A percentile compares a stretch with the other conserved stretches of the same genome.
Conservation (phyloP, 2,329 filamentous ascomycete species). For the Penicillium sp. region DNA sequence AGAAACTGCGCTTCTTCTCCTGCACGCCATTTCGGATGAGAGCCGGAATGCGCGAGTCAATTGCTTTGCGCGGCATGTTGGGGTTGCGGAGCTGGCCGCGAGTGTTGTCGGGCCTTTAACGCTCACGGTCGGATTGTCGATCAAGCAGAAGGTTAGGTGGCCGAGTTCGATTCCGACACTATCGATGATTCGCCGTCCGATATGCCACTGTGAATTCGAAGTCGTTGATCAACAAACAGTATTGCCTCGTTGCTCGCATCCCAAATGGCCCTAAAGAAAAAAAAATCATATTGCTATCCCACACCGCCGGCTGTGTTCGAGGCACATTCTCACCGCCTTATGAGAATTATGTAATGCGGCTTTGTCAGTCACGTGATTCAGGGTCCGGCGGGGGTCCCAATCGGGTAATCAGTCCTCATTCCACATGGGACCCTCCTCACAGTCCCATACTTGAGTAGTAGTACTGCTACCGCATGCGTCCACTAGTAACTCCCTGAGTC, state of each 20-base stretch:
- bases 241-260: constrained; percentile 6
- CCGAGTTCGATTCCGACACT: neutral
- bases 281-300: constrained; percentile 35
- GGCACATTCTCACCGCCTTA: constrained; percentile 20
- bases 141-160: neutral
- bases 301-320: constrained; percentile 22
- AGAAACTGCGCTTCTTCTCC: constrained; percentile 97
- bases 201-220: neutral
- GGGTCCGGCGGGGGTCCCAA: neutral
- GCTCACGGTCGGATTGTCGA: constrained; percentile 3
- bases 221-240: constrained; percentile 8
- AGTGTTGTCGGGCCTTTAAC: constrained; percentile 10
- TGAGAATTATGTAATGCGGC: neutral
- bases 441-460: neutral
- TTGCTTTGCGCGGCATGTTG: constrained; percentile 54
- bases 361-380: constrained; percentile 2
- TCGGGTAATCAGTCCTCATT: neutral
- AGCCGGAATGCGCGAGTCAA: constrained; percentile 86
- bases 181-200: neutral
- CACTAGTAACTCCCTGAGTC: neutral
- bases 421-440: neutral
- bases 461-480: neutral
- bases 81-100: constrained; percentile 23
- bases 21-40: constrained; percentile 87
- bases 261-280: constrained; percentile 20